These are phyloP conservation scores for Penicillium daleae DNA, from an alignment of 495 filamentous ascomycete genomes.

Conservation along the genomic window DNA sequence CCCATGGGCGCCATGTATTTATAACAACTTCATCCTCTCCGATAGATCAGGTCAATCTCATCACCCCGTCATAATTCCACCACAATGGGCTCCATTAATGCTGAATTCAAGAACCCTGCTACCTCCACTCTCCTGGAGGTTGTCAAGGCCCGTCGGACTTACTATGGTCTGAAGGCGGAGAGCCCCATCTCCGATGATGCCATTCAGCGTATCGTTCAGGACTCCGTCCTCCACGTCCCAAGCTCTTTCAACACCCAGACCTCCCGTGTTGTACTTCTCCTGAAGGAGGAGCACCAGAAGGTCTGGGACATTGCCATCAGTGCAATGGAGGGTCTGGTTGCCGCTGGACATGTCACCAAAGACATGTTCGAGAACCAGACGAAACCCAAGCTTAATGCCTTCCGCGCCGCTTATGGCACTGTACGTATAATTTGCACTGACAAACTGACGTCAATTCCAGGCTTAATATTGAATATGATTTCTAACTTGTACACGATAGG, in stretches of 20 bases:
- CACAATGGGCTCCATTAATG: conserved; percentile 38
- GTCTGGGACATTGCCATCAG: conserved; percentile 53
- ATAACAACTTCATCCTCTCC: background rate
- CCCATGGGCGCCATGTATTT: background rate
- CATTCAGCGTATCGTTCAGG: conserved; percentile 44
- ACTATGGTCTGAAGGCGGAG: conserved; percentile 50
- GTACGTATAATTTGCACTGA: conserved; percentile 29
- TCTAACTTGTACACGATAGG: conserved; percentile 27
- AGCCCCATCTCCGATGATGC: conserved; percentile 48
- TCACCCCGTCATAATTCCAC: background rate
- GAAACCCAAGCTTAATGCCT: conserved; percentile 46
- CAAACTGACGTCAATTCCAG: background rate
- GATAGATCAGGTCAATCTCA: background rate
- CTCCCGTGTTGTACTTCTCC: conserved; percentile 49
- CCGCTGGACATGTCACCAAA: conserved; percentile 35
- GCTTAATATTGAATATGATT: background rate
- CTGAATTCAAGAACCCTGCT: conserved; percentile 45
- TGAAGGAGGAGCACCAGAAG: conserved; percentile 57
- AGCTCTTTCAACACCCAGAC: conserved; percentile 60
- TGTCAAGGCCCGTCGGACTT: conserved; percentile 49
- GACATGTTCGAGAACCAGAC: conserved; percentile 48
- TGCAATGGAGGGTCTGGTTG: conserved; percentile 48
- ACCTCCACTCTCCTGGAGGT: conserved; percentile 45
- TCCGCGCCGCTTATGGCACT: conserved; percentile 54
- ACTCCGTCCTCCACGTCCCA: conserved; percentile 51